A percentile compares a stretch with the other conserved stretches of the same genome.
Conservation (phyloP, 164 flowering plant genomes). For the Euptelea pleiosperma region DNA sequence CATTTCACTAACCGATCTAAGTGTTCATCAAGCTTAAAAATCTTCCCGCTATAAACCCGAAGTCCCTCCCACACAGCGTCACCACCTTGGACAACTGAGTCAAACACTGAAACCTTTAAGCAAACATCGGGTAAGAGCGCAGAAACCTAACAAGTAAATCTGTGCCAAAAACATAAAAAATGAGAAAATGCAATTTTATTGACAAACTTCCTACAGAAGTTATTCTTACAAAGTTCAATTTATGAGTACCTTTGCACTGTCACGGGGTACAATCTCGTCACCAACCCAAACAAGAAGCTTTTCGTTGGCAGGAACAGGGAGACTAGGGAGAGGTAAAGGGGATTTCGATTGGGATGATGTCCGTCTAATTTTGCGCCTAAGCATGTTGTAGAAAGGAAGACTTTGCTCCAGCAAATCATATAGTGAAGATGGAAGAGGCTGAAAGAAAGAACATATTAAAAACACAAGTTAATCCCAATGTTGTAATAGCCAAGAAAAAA, state of each 20-base stretch:
- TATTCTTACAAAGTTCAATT: slow-evolving; percentile 3
- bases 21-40: slow-evolving; percentile 92
- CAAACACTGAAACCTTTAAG: slow-evolving; percentile 84
- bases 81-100: slow-evolving; percentile 99
- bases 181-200: background rate
- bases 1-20: slow-evolving; percentile 65
- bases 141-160: background rate
- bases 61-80: slow-evolving; percentile 99
- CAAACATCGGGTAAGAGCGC: slow-evolving; percentile 5
- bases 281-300: slow-evolving; percentile 93
- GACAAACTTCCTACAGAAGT: background rate
- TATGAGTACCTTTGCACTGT: slow-evolving; percentile 76
- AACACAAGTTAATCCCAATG: too few species aligned
- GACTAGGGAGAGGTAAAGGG: slow-evolving; percentile 54
- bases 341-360: slow-evolving; percentile 30
- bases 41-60: slow-evolving; percentile 70
- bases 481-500: too few species aligned
- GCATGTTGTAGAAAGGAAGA: slow-evolving; percentile 80
- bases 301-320: slow-evolving; percentile 84
- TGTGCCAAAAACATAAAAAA: too few species aligned
- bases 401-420: slow-evolving; percentile 84
- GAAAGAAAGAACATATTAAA: slow-evolving; percentile 9
- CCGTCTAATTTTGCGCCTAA: slow-evolving; percentile 41
- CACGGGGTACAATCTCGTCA: slow-evolving; percentile 82
- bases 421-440: slow-evolving; percentile 63